These are phyloP conservation scores for Pythium periplocum DNA, from an alignment of 352 stramenopile genomes.

Conservation along the genomic window DNA sequence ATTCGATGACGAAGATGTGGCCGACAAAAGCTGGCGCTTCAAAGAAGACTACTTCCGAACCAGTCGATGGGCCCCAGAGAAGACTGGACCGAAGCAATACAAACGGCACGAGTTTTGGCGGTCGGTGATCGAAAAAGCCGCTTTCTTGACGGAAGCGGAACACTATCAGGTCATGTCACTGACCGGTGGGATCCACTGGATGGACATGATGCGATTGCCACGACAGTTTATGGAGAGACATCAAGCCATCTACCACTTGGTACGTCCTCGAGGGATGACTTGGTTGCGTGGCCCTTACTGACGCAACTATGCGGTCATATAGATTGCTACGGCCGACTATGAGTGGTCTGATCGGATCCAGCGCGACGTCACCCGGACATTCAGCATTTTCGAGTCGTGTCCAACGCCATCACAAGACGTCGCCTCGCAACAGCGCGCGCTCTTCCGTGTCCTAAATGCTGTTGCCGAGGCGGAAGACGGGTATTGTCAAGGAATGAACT, in stretches of 20 bases:
- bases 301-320: no score
- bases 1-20: no score
- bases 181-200: conserved; percentile 63
- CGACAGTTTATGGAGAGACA: conserved; percentile 56
- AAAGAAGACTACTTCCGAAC: no score
- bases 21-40: no score
- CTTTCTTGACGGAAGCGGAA: conserved; percentile 67
- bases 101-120: conserved; percentile 70
- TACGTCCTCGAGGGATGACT: conserved; percentile 8
- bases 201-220: conserved; percentile 42
- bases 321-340: conserved; percentile 35
- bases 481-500: conserved; percentile 89
- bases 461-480: conserved; percentile 72
- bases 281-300: no score
- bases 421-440: conserved; percentile 42
- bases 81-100: conserved; percentile 1
- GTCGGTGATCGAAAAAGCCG: conserved; percentile 76
- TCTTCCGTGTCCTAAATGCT: conserved; percentile 80
- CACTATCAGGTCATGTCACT: conserved; percentile 55
- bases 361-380: conserved; percentile 81
- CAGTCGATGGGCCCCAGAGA: no score
- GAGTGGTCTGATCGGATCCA: conserved; percentile 63
- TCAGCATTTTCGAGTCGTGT: conserved; percentile 79
- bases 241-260: conserved; percentile 73
- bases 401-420: conserved; percentile 30